Base-by-base conservation (phyloP, 441 rosid species). In the Mallotus japonicus region DNA sequence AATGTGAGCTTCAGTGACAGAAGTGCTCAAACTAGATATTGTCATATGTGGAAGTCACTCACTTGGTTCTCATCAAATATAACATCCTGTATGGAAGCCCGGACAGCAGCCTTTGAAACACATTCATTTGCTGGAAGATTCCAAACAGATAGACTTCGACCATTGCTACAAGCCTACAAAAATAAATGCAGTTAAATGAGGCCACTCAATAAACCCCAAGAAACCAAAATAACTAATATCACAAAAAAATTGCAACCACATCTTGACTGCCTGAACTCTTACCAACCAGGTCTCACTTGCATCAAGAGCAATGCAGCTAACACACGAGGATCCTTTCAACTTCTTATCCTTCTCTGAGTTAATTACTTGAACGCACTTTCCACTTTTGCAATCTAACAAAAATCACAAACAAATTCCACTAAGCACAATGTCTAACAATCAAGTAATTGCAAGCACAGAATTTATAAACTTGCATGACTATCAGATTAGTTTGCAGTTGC, bases 251-350 rank as follows among this genome's bases (percentile, higher is more conserved):
- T 6, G 28, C 28, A 47, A 67, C 24, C 65, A 57, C 28, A 49
- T 44, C 37, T 73, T 78, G 24, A 75, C 63, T 67, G 62, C 51
- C 76, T 63, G 54, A 79, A 77, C 72, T 65, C 98, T 87, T 88
- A 95, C 99, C 98, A 95, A 77, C 99, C 99, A 95, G 86, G 93
- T 91, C 79, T 95, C 98, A 82, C 96, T 95, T 82, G 81, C 89
- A 83, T 95, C 99, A 56, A 95, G 93, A 68, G 96, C 89, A 85
- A 95, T 73, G 74, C 92, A 87, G 74, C 96, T 83, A 71, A 92
- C 80, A 62, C 79, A 84, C 11, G 85, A 77, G 55, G 73, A 79
- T 67, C 80, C 85, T 78, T 85, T 87, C 57, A 71, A 68, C 82
- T 81, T 80, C 69, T 74, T 80, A 62, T 79, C 88, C 67, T 83